Evolutionary conservation across 169 alveolate species (phyloP), one percentile per base, ranked within the genome.

Genomic region (Eimeria sp.): DNA sequence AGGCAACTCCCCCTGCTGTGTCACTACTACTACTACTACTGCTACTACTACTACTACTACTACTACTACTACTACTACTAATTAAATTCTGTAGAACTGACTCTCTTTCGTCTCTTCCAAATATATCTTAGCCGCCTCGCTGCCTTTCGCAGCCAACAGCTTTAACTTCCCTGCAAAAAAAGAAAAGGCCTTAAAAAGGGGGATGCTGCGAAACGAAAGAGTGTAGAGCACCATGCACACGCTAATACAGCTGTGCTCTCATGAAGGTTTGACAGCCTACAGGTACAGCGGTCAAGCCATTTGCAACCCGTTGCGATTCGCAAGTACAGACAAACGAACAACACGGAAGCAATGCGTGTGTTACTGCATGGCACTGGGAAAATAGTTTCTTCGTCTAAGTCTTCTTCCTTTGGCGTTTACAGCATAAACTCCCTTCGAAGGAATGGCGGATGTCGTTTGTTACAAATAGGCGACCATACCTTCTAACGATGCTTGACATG

Each of bases 141-240:
- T 87, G 33, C 94, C 94, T 54, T 87, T 87, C 66, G 94, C 94
- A 62, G 82, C 94, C 83, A 87, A 46, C 66, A 87, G n/a, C 64
- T 66, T 62, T 18, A 87, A 40, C 83, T 66, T 87, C 25, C 94
- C 94, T 87, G 82, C n/a, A 43, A 20, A 58, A 16, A 43, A 25
- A 49, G 2, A 40, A 74, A 40, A 16, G 40, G 83, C 56, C 54
- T 72, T 72, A 27, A 0, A 0, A 14, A 37, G 16, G 54, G n/a
- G 82, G 54, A 6, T 16, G n/a, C 3, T 40, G 82, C 58, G 30
- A 72, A 30, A 4, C 37, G 54, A 72, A 13, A n/a, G 56, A 40
- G 2, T 74, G n/a, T 14, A 18, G 52, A 37, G 49, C 54, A 4
- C 54, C 3, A 40, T 37, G 40, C 58, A 74, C 43, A 37, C 20